A percentile compares a stretch with the other conserved stretches of the same genome.
phyloP scores from a whole-genome alignment of 371 early-diverging fungal species.

The Mortierella sp. region DNA sequence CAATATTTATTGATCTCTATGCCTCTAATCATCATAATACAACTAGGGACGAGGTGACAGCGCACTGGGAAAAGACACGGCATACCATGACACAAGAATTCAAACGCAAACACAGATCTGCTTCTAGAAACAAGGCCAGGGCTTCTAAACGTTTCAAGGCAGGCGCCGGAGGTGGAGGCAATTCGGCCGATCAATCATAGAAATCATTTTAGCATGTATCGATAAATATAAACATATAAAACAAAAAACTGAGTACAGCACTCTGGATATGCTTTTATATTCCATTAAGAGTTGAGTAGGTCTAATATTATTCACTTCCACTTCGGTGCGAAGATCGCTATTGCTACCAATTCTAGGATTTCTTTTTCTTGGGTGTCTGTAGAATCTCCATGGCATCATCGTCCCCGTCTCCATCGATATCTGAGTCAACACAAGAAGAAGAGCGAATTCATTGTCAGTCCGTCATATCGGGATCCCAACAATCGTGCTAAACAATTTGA shows the following conservation, averaged over 20 bases:
- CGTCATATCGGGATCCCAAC: not conserved
- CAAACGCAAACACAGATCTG: conserved; percentile 66
- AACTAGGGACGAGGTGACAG: conserved; percentile 61
- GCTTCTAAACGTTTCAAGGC: conserved; percentile 45
- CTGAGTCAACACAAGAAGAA: conserved; percentile 5
- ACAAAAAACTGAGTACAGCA: not conserved
- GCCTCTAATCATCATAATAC: not conserved
- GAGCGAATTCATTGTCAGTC: not conserved
- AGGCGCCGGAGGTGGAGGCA: conserved; percentile 9
- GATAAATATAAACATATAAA: not conserved
- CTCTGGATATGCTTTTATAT: not conserved
- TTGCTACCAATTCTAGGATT: conserved; percentile 12
- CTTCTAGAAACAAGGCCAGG: conserved; percentile 54
- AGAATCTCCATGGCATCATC: conserved; percentile 46
- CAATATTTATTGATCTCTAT: not conserved
- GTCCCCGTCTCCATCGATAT: conserved; percentile 52
- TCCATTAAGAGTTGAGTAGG: not conserved
- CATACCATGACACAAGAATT: conserved; percentile 65
- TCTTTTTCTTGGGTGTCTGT: conserved; percentile 53
- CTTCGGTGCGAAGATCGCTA: not conserved
- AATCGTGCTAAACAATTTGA: not conserved
- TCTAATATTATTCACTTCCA: not conserved
- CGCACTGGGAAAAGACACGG: conserved; percentile 61
- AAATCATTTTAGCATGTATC: not conserved
- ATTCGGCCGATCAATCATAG: conserved; percentile 6